Conservation (phyloP, 2,329 filamentous ascomycete species). For the Magnaporthiopsis poae region DNA sequence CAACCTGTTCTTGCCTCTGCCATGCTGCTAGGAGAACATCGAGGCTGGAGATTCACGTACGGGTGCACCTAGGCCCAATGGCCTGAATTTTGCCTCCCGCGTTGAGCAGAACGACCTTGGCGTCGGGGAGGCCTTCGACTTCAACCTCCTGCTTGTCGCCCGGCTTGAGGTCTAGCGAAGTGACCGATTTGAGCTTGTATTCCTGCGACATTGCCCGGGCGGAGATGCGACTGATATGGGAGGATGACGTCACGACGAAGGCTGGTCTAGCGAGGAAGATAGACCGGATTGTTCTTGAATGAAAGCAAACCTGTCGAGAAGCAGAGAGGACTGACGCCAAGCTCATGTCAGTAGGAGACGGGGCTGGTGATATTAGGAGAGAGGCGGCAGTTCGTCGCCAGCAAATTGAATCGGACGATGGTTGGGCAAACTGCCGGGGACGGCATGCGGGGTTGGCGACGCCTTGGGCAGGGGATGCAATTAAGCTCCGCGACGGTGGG, state of each 20-base stretch:
- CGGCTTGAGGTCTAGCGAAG: slow-evolving; percentile 62
- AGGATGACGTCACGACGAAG: not conserved
- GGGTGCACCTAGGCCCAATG: slow-evolving; percentile 68
- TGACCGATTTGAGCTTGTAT: slow-evolving; percentile 67
- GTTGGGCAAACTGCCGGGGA: not conserved
- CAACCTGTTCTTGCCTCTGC: not conserved
- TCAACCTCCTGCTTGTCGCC: slow-evolving; percentile 82
- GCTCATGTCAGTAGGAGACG: not conserved
- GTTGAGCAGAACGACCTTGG: slow-evolving; percentile 79
- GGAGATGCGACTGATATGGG: slow-evolving; percentile 32
- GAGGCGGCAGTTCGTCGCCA: not conserved
- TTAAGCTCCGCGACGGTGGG: not conserved
- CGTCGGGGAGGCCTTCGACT: slow-evolving; percentile 77
- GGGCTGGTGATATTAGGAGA: not conserved
- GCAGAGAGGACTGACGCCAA: not conserved
- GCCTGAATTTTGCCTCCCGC: slow-evolving; percentile 67
- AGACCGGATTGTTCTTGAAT: not conserved
- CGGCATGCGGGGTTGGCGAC: not conserved
- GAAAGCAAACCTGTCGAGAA: not conserved
- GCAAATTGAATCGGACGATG: not conserved
- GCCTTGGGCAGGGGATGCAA: not conserved
- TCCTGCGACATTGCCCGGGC: slow-evolving; percentile 40
- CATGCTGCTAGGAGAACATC: not conserved
- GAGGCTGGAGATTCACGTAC: not conserved
- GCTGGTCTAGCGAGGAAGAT: not conserved